Conservation (phyloP, 2,329 filamentous ascomycete species). For the Colletotrichum gloeosporioides region DNA sequence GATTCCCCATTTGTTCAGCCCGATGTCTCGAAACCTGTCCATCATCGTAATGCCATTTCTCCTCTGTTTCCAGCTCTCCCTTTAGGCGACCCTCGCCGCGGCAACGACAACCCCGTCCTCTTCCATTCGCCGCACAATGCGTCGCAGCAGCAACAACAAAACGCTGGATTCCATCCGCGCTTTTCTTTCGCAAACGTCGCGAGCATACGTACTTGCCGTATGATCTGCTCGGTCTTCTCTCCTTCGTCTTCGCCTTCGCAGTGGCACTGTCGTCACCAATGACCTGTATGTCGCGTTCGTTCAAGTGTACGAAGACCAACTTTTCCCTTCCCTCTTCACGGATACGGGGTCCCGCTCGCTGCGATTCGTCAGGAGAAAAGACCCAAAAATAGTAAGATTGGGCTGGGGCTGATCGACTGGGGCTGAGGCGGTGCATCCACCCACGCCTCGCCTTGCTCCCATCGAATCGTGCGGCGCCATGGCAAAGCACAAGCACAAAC, state of each 20-base stretch:
- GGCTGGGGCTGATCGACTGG: constrained; percentile 22
- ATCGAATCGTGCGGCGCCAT: not conserved
- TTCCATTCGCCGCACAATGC: not conserved
- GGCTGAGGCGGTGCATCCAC: constrained; percentile 21
- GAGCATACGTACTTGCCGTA: not conserved
- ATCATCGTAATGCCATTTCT: not conserved
- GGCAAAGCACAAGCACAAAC: not conserved
- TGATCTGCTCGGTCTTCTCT: not conserved
- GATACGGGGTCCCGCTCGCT: not conserved
- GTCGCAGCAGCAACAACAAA: not conserved
- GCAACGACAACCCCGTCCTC: not conserved
- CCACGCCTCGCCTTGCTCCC: not conserved
- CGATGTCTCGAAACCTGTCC: constrained; percentile 2
- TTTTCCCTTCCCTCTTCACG: not conserved
- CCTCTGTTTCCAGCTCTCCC: not conserved
- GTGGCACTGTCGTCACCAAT: not conserved
- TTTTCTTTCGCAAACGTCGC: not conserved
- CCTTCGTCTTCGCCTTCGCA: not conserved
- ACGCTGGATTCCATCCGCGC: not conserved
- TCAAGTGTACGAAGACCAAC: not conserved
- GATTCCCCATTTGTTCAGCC: constrained; percentile 4
- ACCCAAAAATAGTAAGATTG: constrained; percentile 25
- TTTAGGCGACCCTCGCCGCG: not conserved
- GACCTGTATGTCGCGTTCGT: not conserved
- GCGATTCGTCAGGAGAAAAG: constrained; percentile 1